Conservation (phyloP, 331 rosid genomes). For the Saraca asoca region DNA sequence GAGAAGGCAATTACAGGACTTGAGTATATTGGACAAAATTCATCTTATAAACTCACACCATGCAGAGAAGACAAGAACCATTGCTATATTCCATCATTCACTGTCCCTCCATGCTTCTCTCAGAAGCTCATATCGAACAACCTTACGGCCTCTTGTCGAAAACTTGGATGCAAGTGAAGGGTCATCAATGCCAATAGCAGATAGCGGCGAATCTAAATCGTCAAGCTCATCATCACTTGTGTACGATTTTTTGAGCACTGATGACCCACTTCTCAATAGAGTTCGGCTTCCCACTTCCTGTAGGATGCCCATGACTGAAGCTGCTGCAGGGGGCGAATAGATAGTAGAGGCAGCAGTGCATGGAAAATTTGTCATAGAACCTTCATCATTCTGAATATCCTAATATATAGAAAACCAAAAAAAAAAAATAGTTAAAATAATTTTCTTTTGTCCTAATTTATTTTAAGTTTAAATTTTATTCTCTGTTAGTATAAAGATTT, state of each 20-base stretch:
- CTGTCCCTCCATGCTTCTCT: slow-evolving; percentile 69
- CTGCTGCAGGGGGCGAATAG: slow-evolving; percentile 62
- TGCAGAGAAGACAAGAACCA: not conserved
- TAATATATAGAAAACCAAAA: slow-evolving; percentile 30
- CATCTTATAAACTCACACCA: slow-evolving; percentile 6
- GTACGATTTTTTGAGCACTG: slow-evolving; percentile 58
- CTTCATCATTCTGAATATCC: slow-evolving; percentile 57
- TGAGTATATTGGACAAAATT: not conserved
- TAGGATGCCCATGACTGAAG: slow-evolving; percentile 46
- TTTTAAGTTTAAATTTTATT: no score
- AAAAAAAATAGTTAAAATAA: slow-evolving; percentile 5
- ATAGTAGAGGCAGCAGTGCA: slow-evolving; percentile 56
- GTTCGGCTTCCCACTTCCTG: slow-evolving; percentile 58
- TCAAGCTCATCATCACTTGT: slow-evolving; percentile 89
- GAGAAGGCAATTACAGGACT: no score
- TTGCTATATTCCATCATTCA: slow-evolving; percentile 35
- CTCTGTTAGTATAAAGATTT: no score
- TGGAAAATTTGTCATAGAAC: slow-evolving; percentile 54
- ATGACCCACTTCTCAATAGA: slow-evolving; percentile 49
- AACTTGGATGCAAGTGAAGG: slow-evolving; percentile 32
- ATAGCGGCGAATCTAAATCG: slow-evolving; percentile 75
- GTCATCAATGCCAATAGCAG: slow-evolving; percentile 60
- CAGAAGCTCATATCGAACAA: slow-evolving; percentile 68
- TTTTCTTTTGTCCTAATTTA: not conserved
- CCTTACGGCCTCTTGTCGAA: slow-evolving; percentile 44